Evolutionary conservation across 2,329 filamentous ascomycete species (phyloP), one percentile per base, ranked within the genome.

Genomic region (Fusarium virguliforme): DNA sequence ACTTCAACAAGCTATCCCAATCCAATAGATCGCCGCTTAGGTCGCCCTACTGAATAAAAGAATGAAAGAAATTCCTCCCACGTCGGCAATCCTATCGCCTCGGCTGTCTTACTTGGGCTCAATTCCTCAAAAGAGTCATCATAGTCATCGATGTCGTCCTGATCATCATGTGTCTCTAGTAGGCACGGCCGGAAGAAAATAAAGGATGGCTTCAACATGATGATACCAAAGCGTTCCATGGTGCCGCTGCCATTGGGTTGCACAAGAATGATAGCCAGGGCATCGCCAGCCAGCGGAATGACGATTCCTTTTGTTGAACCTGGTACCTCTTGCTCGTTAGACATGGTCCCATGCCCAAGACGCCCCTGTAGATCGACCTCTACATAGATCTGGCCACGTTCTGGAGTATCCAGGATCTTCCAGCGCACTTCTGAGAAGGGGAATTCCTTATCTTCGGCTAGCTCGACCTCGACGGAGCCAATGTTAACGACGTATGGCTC

Each of bases 201-300:
- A 40, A n/a, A 40, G 37, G 37, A 18, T 40, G 37, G 37, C 15
- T 40, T 18, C 37, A 40, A 40, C 37, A 40, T 40, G 37, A 40
- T 40, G 37, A 40, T 40, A 40, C 37, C 37, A 40, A 40, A 18
- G 37, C n/a, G 37, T 40, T 40, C 37, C 37, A 40, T 40, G 37
- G 37, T 40, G 37, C 37, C 37, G 37, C 37, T 40, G 37, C n/a
- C 37, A 10, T 10, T 18, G 5, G 37, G 37, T 40, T 40, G 37
- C 37, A 40, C 37, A 40, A 40, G 37, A 40, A 40, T 40, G 37
- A 40, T 40, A 40, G 37, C 37, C 37, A 40, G 37, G 37, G 37
- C 15, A 18, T 40, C 37, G n/a, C 37, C 37, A 40, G 37, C 37
- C 37, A 40, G n/a, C 37, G 37, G 37, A 40, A 40, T 40, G 37